These are phyloP conservation scores for Dipteronia dyeriana DNA, from an alignment of 345 rosid genomes.

Conservation along the genomic window DNA sequence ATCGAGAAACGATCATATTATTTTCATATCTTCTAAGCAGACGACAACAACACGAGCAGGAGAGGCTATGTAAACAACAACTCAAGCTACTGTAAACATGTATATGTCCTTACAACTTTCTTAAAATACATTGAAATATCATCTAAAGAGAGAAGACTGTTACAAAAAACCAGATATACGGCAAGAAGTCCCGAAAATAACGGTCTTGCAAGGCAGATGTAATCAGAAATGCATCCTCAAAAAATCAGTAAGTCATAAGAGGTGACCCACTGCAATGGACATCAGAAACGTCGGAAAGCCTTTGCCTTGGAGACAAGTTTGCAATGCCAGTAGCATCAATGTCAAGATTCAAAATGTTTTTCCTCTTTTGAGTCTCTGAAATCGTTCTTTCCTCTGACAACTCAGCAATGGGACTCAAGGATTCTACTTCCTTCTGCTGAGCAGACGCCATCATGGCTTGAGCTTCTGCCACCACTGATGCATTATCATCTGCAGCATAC, in stretches of 20 bases:
- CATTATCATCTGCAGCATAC: constrained; percentile 75
- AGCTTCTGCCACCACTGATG: constrained; percentile 65
- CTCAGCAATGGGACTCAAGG: constrained; percentile 75
- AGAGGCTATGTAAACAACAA: constrained; percentile 13
- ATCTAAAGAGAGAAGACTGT: constrained; percentile 7
- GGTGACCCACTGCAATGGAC: constrained; percentile 90
- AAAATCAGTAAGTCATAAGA: constrained; percentile 71
- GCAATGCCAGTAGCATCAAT: constrained; percentile 71
- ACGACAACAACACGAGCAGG: constrained; percentile 13
- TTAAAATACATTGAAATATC: constrained; percentile 24
- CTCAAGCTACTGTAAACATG: not conserved
- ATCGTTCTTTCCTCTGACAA: constrained; percentile 62
- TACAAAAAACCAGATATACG: not conserved
- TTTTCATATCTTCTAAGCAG: not conserved
- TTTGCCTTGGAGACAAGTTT: constrained; percentile 79
- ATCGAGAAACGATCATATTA: not conserved
- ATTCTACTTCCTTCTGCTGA: constrained; percentile 40
- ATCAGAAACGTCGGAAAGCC: constrained; percentile 85
- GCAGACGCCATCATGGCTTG: constrained; percentile 67
- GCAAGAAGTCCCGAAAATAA: constrained; percentile 12
- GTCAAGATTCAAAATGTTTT: constrained; percentile 67
- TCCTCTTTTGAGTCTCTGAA: constrained; percentile 74
- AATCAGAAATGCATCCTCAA: not conserved
- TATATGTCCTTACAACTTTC: constrained; percentile 10
- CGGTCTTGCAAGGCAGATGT: constrained; percentile 12